Conservation (phyloP, 1,284 basidiomycete species). For the Fomitopsis palustris region DNA sequence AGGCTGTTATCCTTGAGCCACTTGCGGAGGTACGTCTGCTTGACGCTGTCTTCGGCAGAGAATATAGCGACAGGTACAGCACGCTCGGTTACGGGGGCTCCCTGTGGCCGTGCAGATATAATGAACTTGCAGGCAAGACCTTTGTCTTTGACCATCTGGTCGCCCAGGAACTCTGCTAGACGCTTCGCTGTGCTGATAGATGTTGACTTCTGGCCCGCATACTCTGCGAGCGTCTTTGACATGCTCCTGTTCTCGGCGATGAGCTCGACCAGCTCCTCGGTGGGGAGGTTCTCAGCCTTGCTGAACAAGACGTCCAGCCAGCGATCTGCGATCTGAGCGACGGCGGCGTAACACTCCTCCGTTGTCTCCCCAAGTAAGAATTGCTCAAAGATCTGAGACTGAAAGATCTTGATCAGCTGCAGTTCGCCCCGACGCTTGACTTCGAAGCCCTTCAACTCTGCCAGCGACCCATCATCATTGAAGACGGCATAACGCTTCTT, state of each 20-base stretch:
- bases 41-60: conserved; percentile 90
- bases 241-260: conserved; percentile 99
- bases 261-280: conserved; percentile 94
- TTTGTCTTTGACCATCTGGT: conserved; percentile 99
- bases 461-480: conserved; percentile 95
- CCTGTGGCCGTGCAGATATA: conserved; percentile 92
- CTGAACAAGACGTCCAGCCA: conserved; percentile 97
- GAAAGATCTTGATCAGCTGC: conserved; percentile 99
- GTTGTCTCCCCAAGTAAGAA: conserved; percentile 92
- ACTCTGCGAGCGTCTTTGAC: conserved; percentile 96
- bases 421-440: conserved; percentile 98
- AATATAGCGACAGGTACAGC: conserved; percentile 99
- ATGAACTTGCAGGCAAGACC: conserved; percentile 99
- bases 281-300: conserved; percentile 79
- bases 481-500: conserved; percentile 99
- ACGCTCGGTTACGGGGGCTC: conserved; percentile 95
- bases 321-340: conserved; percentile 92
- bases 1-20: conserved; percentile 96
- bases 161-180: conserved; percentile 95
- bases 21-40: conserved; percentile 88
- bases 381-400: conserved; percentile 97
- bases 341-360: conserved; percentile 93
- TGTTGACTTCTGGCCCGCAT: conserved; percentile 95
- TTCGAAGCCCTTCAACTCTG: conserved; percentile 98
- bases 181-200: conserved; percentile 96